A percentile compares a stretch with the other conserved stretches of the same genome.
These are phyloP conservation scores for Aristolochia californica DNA, from an alignment of 164 flowering plant species.

Conservation along the genomic window DNA sequence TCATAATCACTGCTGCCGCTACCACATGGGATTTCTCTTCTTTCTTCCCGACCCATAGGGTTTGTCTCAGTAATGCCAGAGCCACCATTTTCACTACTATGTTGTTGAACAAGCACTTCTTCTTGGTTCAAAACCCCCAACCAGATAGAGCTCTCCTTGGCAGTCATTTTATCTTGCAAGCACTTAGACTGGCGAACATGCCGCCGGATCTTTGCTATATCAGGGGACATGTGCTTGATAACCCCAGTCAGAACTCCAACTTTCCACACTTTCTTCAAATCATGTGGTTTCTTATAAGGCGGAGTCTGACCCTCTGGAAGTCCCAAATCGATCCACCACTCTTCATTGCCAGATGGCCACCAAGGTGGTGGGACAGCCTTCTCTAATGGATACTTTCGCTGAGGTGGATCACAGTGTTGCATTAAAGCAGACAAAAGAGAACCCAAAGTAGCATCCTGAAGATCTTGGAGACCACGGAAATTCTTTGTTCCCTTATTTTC, in stretches of 20 bases:
- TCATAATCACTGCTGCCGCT: constrained; percentile 60
- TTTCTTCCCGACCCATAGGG: constrained; percentile 18
- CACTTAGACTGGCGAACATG: constrained; percentile 68
- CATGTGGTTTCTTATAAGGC: constrained; percentile 39
- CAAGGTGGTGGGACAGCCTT: constrained; percentile 35
- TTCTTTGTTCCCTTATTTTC: constrained; percentile 10
- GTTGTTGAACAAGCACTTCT: constrained; percentile 45
- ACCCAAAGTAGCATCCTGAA: constrained; percentile 30
- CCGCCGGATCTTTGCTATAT: constrained; percentile 68
- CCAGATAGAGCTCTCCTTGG: constrained; percentile 78
- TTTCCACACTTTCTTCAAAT: constrained; percentile 40
- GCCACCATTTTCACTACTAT: constrained; percentile 44
- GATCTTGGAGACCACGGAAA: constrained; percentile 19
- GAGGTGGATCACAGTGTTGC: constrained; percentile 39
- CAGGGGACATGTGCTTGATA: constrained; percentile 89
- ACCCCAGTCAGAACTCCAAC: constrained; percentile 56
- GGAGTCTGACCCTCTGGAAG: constrained; percentile 21
- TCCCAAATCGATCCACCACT: constrained; percentile 28
- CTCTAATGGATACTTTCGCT: constrained; percentile 31
- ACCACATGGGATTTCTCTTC: constrained; percentile 28
- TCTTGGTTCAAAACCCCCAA: constrained; percentile 57
- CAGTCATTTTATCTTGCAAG: constrained; percentile 80
- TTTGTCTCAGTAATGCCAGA: constrained; percentile 49
- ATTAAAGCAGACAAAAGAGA: constrained; percentile 31
- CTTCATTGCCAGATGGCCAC: constrained; percentile 36